A percentile compares a stretch with the other conserved stretches of the same genome.
Evolutionary conservation across 352 stramenopile genomes (phyloP).

Genomic region (Phytophthora pistaciae): DNA sequence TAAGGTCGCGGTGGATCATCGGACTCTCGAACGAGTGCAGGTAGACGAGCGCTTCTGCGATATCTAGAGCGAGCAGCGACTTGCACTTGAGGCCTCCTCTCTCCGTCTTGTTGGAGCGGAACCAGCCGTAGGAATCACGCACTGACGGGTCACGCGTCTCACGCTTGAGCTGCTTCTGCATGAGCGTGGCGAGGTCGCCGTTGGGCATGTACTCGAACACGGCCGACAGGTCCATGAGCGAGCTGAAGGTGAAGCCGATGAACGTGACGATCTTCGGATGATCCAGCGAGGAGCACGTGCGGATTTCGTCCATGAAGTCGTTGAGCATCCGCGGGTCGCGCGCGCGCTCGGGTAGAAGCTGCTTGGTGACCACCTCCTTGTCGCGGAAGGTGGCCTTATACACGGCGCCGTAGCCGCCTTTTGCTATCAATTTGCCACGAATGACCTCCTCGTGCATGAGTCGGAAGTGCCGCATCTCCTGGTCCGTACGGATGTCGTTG

Average conservation of each 20-base stretch:
- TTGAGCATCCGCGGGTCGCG: constrained; percentile 49
- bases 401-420: constrained; percentile 72
- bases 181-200: constrained; percentile 51
- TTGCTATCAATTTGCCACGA: constrained; percentile 48
- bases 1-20: constrained; percentile 69
- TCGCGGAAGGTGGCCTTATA: constrained; percentile 54
- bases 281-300: constrained; percentile 43
- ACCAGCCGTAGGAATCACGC: constrained; percentile 42
- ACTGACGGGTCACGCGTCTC: constrained; percentile 29
- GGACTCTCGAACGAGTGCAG: constrained; percentile 53
- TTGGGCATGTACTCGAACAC: constrained; percentile 62
- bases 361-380: constrained; percentile 54
- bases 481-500: constrained; percentile 81
- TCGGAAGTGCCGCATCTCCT: constrained; percentile 60
- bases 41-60: constrained; percentile 56
- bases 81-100: constrained; percentile 46
- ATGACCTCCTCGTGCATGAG: constrained; percentile 59
- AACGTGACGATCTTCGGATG: constrained; percentile 65
- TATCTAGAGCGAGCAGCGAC: constrained; percentile 46
- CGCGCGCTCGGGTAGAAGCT: constrained; percentile 43
- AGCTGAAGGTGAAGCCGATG: constrained; percentile 65
- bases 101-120: constrained; percentile 30
- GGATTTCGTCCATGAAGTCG: constrained; percentile 63
- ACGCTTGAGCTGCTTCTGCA: constrained; percentile 47
- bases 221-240: constrained; percentile 57